Base-by-base conservation (phyloP, 148 eudicot species). In the Talinum fruticosum region DNA sequence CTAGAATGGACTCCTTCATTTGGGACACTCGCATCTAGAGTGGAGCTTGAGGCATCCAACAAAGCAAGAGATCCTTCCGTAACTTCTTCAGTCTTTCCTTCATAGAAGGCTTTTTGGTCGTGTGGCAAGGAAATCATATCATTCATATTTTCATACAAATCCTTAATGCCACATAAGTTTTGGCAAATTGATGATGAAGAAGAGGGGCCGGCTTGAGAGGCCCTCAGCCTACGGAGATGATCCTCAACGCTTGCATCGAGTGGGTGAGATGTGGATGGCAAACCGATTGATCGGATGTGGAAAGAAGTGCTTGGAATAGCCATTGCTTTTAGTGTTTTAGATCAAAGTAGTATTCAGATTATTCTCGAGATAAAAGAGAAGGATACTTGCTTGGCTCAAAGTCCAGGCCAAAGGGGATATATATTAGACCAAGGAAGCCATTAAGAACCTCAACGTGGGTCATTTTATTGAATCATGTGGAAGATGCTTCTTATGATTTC, bases 51-150 rank as follows among this genome's bases (percentile, higher is more conserved):
- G 34, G 41, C 59, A 75, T 75, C 79, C 79, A 80, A 69, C 15
- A 69, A 32, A 16, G 44, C 47, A 12, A 80, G 15, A 30, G 83
- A 75, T 19, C 65, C 77, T 18, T 77, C 76, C 28, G 80, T 51
- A 16, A 80, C n/a, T 23, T 75, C 69, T 6, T 79, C 78, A 34
- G 10, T 0, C 51, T n/a, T 19, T 28, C 26, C 47, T 16, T 12
- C 26, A 51, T 8, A 8, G 49, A 61, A 32, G 5, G 47, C 34
- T 74, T 49, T 26, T 18, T 4, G 77, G 44, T 57, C 59, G 47
- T 24, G 68, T 34, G 77, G 68, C 68, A 74, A 57, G 23, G 3
- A 26, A 32, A 74, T 74, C 51, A 61, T 21, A 3, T 75, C 49
- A 13, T 61, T 75, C 77, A 75, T 24, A 1, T 36, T 49, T 19